Evolutionary conservation across 768 basidiomycete genomes (phyloP).

Genomic region (Amanita subjunquillea): DNA sequence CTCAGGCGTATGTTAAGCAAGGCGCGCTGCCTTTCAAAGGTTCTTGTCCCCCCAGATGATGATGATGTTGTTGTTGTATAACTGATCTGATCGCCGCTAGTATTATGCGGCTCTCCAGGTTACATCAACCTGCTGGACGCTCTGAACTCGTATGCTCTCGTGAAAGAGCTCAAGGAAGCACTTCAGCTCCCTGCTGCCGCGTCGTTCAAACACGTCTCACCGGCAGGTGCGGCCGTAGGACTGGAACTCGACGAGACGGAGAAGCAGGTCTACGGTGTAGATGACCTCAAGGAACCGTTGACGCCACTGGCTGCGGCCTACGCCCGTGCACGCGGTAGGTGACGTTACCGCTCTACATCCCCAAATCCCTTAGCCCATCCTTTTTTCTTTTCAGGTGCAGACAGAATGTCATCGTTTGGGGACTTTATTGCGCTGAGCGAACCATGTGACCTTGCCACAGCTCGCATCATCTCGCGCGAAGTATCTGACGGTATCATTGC

Average conservation of each 20-base stretch:
- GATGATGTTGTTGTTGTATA: neutral
- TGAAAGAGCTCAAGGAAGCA: conserved; percentile 85
- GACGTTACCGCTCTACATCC: no score
- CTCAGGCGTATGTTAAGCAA: conserved; percentile 86
- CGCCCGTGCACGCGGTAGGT: conserved; percentile 83
- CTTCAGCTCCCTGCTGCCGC: conserved; percentile 90
- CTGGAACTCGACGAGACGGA: conserved; percentile 73
- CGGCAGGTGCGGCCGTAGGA: conserved; percentile 93
- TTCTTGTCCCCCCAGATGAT: conserved; percentile 15
- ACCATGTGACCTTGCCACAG: conserved; percentile 88
- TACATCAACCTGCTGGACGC: conserved; percentile 99
- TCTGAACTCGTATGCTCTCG: conserved; percentile 92
- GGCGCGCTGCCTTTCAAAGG: conserved; percentile 94
- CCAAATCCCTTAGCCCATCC: no score
- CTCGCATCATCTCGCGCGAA: conserved; percentile 95
- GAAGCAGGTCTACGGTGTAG: conserved; percentile 92
- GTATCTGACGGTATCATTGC: conserved; percentile 98
- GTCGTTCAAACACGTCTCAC: conserved; percentile 99
- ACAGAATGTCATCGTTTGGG: conserved; percentile 99
- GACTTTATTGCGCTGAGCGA: conserved; percentile 96
- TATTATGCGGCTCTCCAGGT: conserved; percentile 87
- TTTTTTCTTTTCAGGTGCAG: conserved; percentile 52
- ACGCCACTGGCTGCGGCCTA: conserved; percentile 89
- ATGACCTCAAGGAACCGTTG: conserved; percentile 84
- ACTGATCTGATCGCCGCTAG: conserved; percentile 28